Evolutionary conservation across 169 alveolate species (phyloP).

Genomic region (Cryptosporidium canis): DNA sequence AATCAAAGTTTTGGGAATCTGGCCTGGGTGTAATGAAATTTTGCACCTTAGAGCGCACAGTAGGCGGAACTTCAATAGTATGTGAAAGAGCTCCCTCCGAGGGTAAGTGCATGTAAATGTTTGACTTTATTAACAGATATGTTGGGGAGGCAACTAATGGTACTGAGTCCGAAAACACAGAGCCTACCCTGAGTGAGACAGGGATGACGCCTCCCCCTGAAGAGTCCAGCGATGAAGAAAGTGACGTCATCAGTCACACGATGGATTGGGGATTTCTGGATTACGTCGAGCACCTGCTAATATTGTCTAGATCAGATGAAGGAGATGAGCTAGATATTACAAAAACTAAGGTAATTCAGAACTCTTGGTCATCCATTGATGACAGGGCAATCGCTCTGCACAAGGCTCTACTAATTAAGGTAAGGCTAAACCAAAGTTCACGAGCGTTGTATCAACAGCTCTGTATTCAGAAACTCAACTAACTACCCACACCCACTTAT

Average conservation of each 20-base stretch:
- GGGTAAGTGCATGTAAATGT: too few relatives aligned
- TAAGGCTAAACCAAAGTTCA: slow-evolving; percentile 23
- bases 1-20: neutral
- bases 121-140: slow-evolving; percentile 48
- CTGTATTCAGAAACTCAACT: too few relatives aligned
- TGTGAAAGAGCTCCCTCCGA: too few relatives aligned
- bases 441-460: too few relatives aligned
- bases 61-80: too few relatives aligned
- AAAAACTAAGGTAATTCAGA: slow-evolving; percentile 38
- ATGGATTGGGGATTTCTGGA: slow-evolving; percentile 69
- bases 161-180: neutral
- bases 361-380: slow-evolving; percentile 52
- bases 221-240: slow-evolving; percentile 43
- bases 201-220: slow-evolving; percentile 45
- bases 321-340: slow-evolving; percentile 32
- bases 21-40: neutral
- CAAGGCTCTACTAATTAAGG: slow-evolving; percentile 42
- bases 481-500: neutral
- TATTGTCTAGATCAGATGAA: slow-evolving; percentile 51
- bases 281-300: slow-evolving; percentile 55
- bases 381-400: slow-evolving; percentile 43
- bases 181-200: slow-evolving; percentile 31
- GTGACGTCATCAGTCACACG: slow-evolving; percentile 51
- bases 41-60: too few relatives aligned
- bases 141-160: slow-evolving; percentile 8